These are phyloP conservation scores for Arabidopsis hybrid DNA, from an alignment of 441 rosid species.

Conservation along the genomic window DNA sequence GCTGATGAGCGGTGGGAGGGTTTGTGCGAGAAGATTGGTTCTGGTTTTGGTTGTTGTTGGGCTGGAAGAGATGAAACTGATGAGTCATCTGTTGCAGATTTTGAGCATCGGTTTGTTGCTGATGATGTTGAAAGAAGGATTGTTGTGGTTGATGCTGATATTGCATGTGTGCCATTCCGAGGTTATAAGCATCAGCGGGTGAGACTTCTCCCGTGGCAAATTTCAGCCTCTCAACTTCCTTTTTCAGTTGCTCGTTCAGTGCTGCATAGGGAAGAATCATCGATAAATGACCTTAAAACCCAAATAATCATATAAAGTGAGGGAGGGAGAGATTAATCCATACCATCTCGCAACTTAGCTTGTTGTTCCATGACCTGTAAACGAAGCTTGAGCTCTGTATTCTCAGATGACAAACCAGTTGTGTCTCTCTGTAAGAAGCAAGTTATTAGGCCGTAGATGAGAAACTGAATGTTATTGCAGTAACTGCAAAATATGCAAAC, in stretches of 20 bases:
- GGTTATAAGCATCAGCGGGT: conserved; percentile 64
- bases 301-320: conserved; percentile 4
- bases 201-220: conserved; percentile 84
- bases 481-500: background rate
- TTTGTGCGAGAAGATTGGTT: conserved; percentile 47
- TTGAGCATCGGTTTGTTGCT: conserved; percentile 49
- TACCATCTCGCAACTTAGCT: conserved; percentile 92
- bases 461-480: conserved; percentile 18
- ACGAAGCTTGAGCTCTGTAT: conserved; percentile 91
- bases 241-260: conserved; percentile 83
- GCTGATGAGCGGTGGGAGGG: conserved; percentile 51
- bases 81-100: conserved; percentile 57
- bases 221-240: conserved; percentile 93
- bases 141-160: conserved; percentile 55
- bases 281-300: background rate
- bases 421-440: conserved; percentile 82
- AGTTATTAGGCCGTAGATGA: conserved; percentile 29
- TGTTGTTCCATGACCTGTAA: conserved; percentile 95
- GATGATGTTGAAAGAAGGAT: conserved; percentile 61
- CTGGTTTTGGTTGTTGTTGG: conserved; percentile 43
- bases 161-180: conserved; percentile 76
- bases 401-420: conserved; percentile 74
- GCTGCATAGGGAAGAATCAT: conserved; percentile 52
- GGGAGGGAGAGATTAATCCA: conserved; percentile 12
- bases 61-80: conserved; percentile 66